These are phyloP conservation scores for Inonotus obliquus DNA, from an alignment of 1,284 basidiomycete genomes.

Conservation along the genomic window DNA sequence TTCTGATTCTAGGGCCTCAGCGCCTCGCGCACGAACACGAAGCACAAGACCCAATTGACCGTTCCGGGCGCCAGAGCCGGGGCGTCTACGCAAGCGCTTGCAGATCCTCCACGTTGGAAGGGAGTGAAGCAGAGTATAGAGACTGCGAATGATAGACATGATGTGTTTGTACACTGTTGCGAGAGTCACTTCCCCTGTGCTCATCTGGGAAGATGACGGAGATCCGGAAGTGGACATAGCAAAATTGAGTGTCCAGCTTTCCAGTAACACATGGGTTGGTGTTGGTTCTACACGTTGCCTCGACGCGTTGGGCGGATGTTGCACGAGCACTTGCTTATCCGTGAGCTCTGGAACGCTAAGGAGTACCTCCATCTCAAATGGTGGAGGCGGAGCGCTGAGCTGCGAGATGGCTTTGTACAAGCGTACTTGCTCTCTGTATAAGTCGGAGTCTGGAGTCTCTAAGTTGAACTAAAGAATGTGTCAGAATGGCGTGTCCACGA, in stretches of 20 bases:
- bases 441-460: slow-evolving; percentile 64
- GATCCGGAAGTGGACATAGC: slow-evolving; percentile 26
- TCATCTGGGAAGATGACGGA: neutral
- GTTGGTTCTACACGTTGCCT: slow-evolving; percentile 62
- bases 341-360: slow-evolving; percentile 62
- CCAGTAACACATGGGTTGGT: slow-evolving; percentile 63
- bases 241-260: slow-evolving; percentile 63
- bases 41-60: slow-evolving; percentile 51
- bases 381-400: slow-evolving; percentile 34
- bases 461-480: slow-evolving; percentile 61
- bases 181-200: slow-evolving; percentile 47
- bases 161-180: slow-evolving; percentile 78
- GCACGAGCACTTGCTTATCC: slow-evolving; percentile 66
- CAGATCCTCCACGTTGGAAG: slow-evolving; percentile 70
- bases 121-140: slow-evolving; percentile 65
- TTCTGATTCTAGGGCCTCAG: slow-evolving; percentile 28
- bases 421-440: slow-evolving; percentile 56
- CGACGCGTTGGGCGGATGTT: slow-evolving; percentile 50
- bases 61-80: slow-evolving; percentile 34
- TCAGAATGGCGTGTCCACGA: neutral
- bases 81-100: slow-evolving; percentile 50
- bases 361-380: slow-evolving; percentile 65
- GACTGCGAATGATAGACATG: slow-evolving; percentile 71
- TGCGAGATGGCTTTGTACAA: slow-evolving; percentile 58
- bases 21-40: slow-evolving; percentile 34